Percentiles rank a stretch among this genome's conserved stretches.
Evolutionary conservation across 225 moss, liverwort and hornwort species (phyloP).

Genomic region (Asterella californica): DNA sequence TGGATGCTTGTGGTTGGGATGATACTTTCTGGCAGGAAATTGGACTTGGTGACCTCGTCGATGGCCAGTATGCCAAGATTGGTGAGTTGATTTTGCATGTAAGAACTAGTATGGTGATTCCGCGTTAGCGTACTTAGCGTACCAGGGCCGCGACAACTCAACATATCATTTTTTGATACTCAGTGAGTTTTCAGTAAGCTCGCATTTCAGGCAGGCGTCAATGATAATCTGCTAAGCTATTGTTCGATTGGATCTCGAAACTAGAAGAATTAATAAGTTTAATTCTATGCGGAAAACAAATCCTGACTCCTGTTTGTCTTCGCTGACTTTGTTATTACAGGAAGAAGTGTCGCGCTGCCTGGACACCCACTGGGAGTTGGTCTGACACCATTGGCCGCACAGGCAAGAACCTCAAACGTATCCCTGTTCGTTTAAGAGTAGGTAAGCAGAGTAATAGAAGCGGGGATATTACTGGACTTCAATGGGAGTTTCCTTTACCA

Average conservation of each 20-base stretch:
- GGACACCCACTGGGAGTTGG: slow-evolving; percentile 95
- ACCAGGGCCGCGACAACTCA: background rate
- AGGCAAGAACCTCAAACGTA: slow-evolving; percentile 43
- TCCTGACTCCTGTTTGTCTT: background rate
- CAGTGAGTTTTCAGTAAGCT: no score
- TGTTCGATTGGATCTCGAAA: no score
- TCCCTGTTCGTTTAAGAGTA: background rate
- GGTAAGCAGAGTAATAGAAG: background rate
- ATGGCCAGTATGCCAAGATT: slow-evolving; percentile 85
- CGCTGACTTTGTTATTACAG: slow-evolving; percentile 21
- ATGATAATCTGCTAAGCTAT: no score
- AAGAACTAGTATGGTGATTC: background rate
- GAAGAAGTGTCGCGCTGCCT: slow-evolving; percentile 93
- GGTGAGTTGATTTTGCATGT: slow-evolving; percentile 37
- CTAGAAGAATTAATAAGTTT: no score
- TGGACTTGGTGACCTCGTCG: slow-evolving; percentile 92
- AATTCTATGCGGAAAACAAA: background rate
- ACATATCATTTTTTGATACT: background rate
- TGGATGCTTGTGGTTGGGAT: slow-evolving; percentile 98
- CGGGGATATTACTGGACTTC: background rate
- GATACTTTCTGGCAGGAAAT: slow-evolving; percentile 94
- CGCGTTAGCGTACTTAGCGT: background rate
- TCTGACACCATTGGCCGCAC: slow-evolving; percentile 78
- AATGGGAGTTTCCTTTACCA: background rate
- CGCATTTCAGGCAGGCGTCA: no score